phyloP scores from a whole-genome alignment of 495 filamentous ascomycete species.

The Hypoxylon lienhwacheense region DNA sequence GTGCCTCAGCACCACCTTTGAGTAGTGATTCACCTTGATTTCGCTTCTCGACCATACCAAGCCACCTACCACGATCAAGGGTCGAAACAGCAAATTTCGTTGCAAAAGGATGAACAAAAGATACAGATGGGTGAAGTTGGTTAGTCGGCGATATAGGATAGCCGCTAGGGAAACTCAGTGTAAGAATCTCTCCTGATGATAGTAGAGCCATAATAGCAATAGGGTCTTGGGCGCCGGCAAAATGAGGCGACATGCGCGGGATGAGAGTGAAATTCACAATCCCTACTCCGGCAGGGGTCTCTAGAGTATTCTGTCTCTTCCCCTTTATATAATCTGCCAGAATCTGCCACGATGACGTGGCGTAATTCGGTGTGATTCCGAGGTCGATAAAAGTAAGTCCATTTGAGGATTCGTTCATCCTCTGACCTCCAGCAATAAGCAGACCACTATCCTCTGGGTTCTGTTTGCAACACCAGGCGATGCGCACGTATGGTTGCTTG shows the following conservation, averaged over 20 bases:
- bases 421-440: conserved; percentile 78
- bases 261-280: conserved; percentile 82
- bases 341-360: conserved; percentile 85
- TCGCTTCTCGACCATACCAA: conserved; percentile 80
- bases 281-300: conserved; percentile 75
- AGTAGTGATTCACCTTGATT: conserved; percentile 72
- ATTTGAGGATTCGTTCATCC: conserved; percentile 62
- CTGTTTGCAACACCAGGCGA: conserved; percentile 88
- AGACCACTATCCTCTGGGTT: conserved; percentile 92
- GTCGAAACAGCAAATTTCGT: conserved; percentile 65
- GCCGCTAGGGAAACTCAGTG: conserved; percentile 87
- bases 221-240: conserved; percentile 84
- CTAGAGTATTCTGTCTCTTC: conserved; percentile 67
- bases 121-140: conserved; percentile 79
- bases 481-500: conserved; percentile 63
- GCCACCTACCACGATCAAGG: conserved; percentile 77
- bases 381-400: conserved; percentile 88
- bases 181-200: conserved; percentile 82
- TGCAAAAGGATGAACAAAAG: conserved; percentile 86
- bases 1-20: conserved; percentile 71
- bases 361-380: conserved; percentile 83
- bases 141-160: conserved; percentile 89
- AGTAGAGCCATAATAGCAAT: conserved; percentile 78
- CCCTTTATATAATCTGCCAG: conserved; percentile 74
- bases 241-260: conserved; percentile 79